Evolutionary conservation across 192 early-diverging fungal genomes (phyloP).

Genomic region (Entrophospora sp.): DNA sequence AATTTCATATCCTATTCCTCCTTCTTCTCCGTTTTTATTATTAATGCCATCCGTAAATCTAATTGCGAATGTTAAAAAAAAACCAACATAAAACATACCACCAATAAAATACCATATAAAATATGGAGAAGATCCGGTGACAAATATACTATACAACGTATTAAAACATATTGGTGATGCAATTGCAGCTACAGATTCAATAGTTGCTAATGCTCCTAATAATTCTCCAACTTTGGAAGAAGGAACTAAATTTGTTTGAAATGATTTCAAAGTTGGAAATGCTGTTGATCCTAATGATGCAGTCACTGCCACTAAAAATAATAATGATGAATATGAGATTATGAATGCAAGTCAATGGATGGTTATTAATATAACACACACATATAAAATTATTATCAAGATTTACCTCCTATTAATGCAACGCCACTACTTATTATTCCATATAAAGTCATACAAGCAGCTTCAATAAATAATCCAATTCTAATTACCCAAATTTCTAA

Average conservation of each 20-base stretch:
- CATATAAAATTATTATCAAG: neutral
- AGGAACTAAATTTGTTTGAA: slow-evolving; percentile 35
- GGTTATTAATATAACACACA: neutral
- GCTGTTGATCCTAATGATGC: slow-evolving; percentile 29
- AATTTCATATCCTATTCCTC: too few species aligned
- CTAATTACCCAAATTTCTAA: slow-evolving; percentile 42
- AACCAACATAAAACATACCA: slow-evolving; percentile 21
- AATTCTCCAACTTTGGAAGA: slow-evolving; percentile 39
- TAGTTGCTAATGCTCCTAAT: slow-evolving; percentile 36
- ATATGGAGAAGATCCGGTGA: slow-evolving; percentile 24
- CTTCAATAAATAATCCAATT: slow-evolving; percentile 27
- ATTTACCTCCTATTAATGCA: slow-evolving; percentile 14
- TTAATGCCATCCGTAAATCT: too few species aligned
- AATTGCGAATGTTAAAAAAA: too few species aligned
- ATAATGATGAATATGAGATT: slow-evolving; percentile 16
- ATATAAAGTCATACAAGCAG: slow-evolving; percentile 18
- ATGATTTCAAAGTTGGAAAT: slow-evolving; percentile 30
- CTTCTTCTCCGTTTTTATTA: too few species aligned
- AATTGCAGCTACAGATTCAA: slow-evolving; percentile 37
- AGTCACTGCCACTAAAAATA: slow-evolving; percentile 15
- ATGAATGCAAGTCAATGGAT: neutral
- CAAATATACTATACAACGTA: slow-evolving; percentile 32
- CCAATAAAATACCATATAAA: slow-evolving; percentile 36
- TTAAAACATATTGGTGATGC: slow-evolving; percentile 36
- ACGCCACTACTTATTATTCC: slow-evolving; percentile 23